Base-by-base conservation (phyloP, 805 yeast species). In the Ogataea populi-albae region DNA sequence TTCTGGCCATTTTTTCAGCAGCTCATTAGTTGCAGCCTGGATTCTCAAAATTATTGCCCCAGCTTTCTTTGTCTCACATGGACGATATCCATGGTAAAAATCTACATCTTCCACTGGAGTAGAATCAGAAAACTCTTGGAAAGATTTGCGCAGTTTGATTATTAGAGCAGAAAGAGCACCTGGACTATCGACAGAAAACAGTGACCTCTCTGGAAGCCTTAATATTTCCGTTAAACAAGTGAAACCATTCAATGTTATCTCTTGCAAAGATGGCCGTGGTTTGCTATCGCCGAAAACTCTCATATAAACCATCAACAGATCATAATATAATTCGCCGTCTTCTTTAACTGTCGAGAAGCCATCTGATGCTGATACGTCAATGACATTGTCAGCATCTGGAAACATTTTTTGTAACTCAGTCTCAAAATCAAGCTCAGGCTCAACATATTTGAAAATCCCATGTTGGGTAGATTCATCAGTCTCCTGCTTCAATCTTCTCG, bases 1-100 rank as follows among this genome's bases (percentile, higher is more conserved):
- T 50, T 94, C 98, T 0, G 98, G 97, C 96, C 96, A 93, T 52
- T 79, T 77, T 17, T 60, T 61, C 9, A 82, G 57, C 9, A 86
- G 57, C 4, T 61, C 62, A 6, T 56, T 45, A 3, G 78, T 76
- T 1, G 75, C 55, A 3, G 65, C 60, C 50, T 69, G 64, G 3
- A 81, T 52, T 4, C 54, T 63, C 21, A 65, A 62, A 8, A 77
- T 62, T 1, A 81, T 52, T 1, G 49, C 52, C 28, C 79, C 73
- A 2, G 95, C 86, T 24, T 57, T 63, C 37, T 70, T 72, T 3
- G 83, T 73, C 51, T 88, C 95, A 6, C 54, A 54, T 4, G 78
- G 65, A 28, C 77, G 73, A 16, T 73, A 66, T 6, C 81, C 89
- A 30, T 65, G 65, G 57, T 91, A 91, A 54, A 91, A 83, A 65